A percentile compares a stretch with the other conserved stretches of the same genome.
Evolutionary conservation across 805 yeast genomes (phyloP).

Genomic region (Metschnikowia aberdeeniae): DNA sequence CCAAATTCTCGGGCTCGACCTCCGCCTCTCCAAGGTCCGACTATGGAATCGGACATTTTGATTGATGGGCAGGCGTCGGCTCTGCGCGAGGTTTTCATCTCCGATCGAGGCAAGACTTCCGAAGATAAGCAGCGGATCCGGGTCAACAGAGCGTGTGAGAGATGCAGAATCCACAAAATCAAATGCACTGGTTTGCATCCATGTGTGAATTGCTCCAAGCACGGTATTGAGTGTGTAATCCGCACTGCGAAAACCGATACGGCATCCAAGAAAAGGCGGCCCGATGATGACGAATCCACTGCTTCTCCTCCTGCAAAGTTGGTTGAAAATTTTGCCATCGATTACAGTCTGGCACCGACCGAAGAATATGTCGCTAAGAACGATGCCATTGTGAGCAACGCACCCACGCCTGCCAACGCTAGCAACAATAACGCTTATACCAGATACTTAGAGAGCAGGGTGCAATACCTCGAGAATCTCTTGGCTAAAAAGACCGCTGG

Average conservation of each 20-base stretch:
- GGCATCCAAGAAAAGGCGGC: background rate
- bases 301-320: background rate
- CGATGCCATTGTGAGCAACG: background rate
- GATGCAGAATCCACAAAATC: slow-evolving; percentile 52
- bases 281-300: background rate
- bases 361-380: background rate
- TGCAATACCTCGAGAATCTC: slow-evolving; percentile 34
- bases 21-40: background rate
- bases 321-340: background rate
- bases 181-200: slow-evolving; percentile 55
- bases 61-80: background rate
- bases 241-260: slow-evolving; percentile 1
- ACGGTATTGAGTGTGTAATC: slow-evolving; percentile 32
- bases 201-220: slow-evolving; percentile 44
- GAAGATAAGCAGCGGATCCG: slow-evolving; percentile 25
- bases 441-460: slow-evolving; percentile 33
- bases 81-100: background rate
- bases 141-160: slow-evolving; percentile 52
- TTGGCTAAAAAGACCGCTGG: background rate
- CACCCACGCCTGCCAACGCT: background rate
- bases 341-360: background rate
- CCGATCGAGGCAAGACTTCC: background rate
- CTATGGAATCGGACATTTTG: background rate
- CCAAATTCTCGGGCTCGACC: background rate
- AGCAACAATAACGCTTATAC: slow-evolving; percentile 1